Base-by-base conservation (phyloP, 2,329 filamentous ascomycete genomes). In the Ophiocordyceps camponoti-floridani region DNA sequence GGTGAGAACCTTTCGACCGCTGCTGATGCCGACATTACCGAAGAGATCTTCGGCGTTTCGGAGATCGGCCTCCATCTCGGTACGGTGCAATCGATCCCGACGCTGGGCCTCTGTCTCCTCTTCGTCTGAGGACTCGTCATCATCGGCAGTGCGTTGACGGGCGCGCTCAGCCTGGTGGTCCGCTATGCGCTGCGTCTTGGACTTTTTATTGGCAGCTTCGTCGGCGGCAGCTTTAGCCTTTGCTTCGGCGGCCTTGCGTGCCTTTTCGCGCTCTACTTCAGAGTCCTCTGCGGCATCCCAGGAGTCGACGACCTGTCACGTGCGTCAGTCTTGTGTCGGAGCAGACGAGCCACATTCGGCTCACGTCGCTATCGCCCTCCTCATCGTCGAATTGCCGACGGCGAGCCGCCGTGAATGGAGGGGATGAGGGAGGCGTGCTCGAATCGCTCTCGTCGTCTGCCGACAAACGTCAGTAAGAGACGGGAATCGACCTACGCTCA, bases 221-320 rank as follows among this genome's bases (percentile, higher is more conserved):
- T 86, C 84, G 41, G 84, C 88, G 0, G 88, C 86, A 27, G 85
- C 87, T 65, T 93, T 93, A 47, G 83, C 85, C 65, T 94, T 93
- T 44, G 77, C 82, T 58, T 85, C 88, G 6, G 74, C 81, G 43
- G 80, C 86, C 68, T 89, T 91, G 65, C 83, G 84, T 27, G 77
- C 84, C 72, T 96, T 98, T 65, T 95, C 88, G 56, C 87, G 84
- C 70, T 98, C 91, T 55, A 80, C 89, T 57, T 98, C 91, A 49
- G 87, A 94, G 67, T 98, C 91, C 58, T 96, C 91, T 53, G 84
- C 88, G 47, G 85, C 89, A 57, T 96, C 88, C 91, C 91, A 98
- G 31, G 85, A 89, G 48, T 98, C 91, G 58, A 95, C 76, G 46
- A 96, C 85, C 82, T 94, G 5, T 23, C 23, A 23, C 5, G 23